Base-by-base conservation (phyloP, 495 filamentous ascomycete species). In the Penicillium nucicola region DNA sequence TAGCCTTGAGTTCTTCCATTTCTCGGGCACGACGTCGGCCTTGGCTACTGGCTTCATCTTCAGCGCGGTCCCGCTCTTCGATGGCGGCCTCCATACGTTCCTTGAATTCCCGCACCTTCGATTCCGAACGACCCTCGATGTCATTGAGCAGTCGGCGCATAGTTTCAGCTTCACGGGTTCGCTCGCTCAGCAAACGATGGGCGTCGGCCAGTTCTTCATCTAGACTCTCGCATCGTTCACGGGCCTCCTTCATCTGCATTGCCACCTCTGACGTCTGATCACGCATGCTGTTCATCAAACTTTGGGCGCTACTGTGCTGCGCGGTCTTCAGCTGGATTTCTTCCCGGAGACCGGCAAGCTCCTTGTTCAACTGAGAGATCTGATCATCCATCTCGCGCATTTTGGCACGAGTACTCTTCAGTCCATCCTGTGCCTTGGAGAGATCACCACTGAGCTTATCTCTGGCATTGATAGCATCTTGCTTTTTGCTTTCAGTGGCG, bases 141-240 rank as follows among this genome's bases (percentile, higher is more conserved):
- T 97, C 93, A 38, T 84, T 85, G 7, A 98, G 76, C 40, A 97
- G 75, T 19, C 90, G 78, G 32, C 93, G 81, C 92, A 98, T 97
- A 2, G 90, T 97, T 67, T 98, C 92, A 3, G 84, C 89, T 68
- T 98, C 95, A 18, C 93, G 83, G n/a, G 88, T 92, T 14, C 95
- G 84, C 68, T 97, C 95, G 35, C 76, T 81, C n/a, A 98, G 79
- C 42, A 97, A 80, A 39, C 90, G 80, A 50, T 95, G 91, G 12
- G 89, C 84, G 60, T 98, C 95, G 14, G 83, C 82, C 7, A 97
- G 76, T 62, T 97, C 93, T 70, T 98, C 93, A 56, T 97, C 92
- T n/a, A 96, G 69, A 47, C 84, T 88, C 57, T 96, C 91, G 46
- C 82, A 84, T 52, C 90, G 86, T 32, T 84, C 82, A 42, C 86